Conservation (phyloP, 2,329 filamentous ascomycete species). For the Pleomassaria siparia region DNA sequence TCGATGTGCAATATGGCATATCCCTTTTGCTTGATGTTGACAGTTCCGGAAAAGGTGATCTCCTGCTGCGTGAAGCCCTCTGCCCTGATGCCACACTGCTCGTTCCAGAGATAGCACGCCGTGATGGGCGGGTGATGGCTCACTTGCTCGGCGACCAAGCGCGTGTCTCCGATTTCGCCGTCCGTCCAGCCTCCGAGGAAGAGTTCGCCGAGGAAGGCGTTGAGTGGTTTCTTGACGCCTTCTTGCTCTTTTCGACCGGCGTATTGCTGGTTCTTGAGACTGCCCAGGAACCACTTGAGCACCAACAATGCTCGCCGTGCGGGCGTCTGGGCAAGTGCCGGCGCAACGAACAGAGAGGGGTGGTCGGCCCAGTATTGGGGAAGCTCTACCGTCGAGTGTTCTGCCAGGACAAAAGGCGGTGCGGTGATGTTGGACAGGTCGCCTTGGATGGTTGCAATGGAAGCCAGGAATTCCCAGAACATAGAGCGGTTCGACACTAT, state of each 20-base stretch:
- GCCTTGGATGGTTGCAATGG: conserved; percentile 49
- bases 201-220: conserved; percentile 53
- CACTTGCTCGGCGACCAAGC: conserved; percentile 46
- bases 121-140: conserved; percentile 52
- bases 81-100: conserved; percentile 45
- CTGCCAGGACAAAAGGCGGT: conserved; percentile 49
- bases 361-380: conserved; percentile 52
- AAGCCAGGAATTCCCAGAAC: conserved; percentile 38
- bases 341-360: conserved; percentile 49
- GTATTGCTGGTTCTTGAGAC: conserved; percentile 52
- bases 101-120: conserved; percentile 51
- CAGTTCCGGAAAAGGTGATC: conserved; percentile 48
- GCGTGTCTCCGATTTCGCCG: conserved; percentile 42
- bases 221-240: conserved; percentile 54
- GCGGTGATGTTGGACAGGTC: conserved; percentile 52
- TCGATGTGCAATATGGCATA: conserved; percentile 49
- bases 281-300: conserved; percentile 53
- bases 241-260: conserved; percentile 46
- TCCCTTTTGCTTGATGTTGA: conserved; percentile 51
- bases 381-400: conserved; percentile 50
- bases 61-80: conserved; percentile 52
- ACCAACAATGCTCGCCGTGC: conserved; percentile 49
- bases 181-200: conserved; percentile 44
- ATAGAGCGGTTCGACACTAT: conserved; percentile 33
- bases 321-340: conserved; percentile 44